Evolutionary conservation across 2,329 filamentous ascomycete genomes (phyloP).

Genomic region (Ophiostoma quercus): DNA sequence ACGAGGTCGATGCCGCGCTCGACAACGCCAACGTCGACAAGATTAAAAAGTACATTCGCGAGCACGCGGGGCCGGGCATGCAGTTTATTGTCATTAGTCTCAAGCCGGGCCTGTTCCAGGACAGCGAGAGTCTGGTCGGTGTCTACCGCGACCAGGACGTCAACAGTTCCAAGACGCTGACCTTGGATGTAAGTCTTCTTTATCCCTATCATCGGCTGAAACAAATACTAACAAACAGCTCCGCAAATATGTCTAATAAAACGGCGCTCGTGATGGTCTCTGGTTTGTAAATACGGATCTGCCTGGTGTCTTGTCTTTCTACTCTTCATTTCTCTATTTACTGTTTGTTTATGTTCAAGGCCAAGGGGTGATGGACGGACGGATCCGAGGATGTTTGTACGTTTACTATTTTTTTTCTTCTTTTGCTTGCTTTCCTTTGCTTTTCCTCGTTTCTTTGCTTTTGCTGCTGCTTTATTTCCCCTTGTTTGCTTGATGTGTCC

Average conservation of each 20-base stretch:
- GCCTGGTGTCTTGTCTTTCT: not conserved
- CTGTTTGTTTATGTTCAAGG: constrained; percentile 13
- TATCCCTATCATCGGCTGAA: not conserved
- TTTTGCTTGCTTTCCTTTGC: not conserved
- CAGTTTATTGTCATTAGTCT: constrained; percentile 98
- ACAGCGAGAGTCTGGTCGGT: constrained; percentile 90
- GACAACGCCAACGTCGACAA: constrained; percentile 96
- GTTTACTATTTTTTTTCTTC: constrained; percentile 8
- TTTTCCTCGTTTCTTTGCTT: not conserved
- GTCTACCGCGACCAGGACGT: constrained; percentile 92
- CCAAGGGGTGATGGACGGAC: constrained; percentile 15
- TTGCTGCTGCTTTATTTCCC: not conserved
- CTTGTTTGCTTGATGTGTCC: constrained; percentile 3
- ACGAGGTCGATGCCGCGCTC: constrained; percentile 96
- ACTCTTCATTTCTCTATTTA: not conserved
- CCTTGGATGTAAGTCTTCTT: constrained; percentile 75
- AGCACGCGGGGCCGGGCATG: constrained; percentile 94
- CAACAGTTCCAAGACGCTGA: constrained; percentile 87
- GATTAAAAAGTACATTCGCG: constrained; percentile 91
- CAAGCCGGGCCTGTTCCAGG: constrained; percentile 92
- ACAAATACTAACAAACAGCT: constrained; percentile 17
- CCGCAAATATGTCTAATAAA: constrained; percentile 24
- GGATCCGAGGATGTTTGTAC: constrained; percentile 14
- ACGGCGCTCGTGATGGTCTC: not conserved
- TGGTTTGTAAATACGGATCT: not conserved